Evolutionary conservation across 2,329 filamentous ascomycete species (phyloP).

Genomic region (Dactylonectria macrodidyma): DNA sequence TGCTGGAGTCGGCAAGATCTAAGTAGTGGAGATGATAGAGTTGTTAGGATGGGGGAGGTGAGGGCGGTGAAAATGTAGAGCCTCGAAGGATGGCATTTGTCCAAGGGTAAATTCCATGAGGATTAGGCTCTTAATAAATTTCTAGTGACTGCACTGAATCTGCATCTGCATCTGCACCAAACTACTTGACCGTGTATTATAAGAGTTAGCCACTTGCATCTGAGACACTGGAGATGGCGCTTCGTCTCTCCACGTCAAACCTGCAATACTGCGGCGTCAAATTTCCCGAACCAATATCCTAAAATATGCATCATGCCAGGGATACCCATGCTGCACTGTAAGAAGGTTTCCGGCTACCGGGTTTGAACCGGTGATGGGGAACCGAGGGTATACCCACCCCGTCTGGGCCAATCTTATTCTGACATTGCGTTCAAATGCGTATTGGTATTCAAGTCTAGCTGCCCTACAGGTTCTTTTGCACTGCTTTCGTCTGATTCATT

Average conservation of each 20-base stretch:
- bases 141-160: no score
- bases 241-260: background rate
- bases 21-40: background rate
- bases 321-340: background rate
- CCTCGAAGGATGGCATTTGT: background rate
- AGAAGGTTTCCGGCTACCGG: background rate
- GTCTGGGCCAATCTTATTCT: background rate
- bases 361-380: background rate
- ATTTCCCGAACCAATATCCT: background rate
- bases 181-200: no score
- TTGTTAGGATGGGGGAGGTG: no score
- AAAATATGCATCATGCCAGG: background rate
- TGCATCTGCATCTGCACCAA: background rate
- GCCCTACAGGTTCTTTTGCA: no score
- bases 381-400: background rate
- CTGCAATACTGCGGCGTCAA: background rate
- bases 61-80: background rate
- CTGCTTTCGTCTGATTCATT: background rate
- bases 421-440: background rate
- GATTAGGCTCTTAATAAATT: background rate
- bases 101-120: background rate
- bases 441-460: background rate
- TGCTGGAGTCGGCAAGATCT: slow-evolving; percentile 62
- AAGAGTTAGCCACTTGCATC: background rate
- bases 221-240: background rate